Evolutionary conservation across 2,329 filamentous ascomycete genomes (phyloP).

Genomic region (Trematosphaeria pertusa): DNA sequence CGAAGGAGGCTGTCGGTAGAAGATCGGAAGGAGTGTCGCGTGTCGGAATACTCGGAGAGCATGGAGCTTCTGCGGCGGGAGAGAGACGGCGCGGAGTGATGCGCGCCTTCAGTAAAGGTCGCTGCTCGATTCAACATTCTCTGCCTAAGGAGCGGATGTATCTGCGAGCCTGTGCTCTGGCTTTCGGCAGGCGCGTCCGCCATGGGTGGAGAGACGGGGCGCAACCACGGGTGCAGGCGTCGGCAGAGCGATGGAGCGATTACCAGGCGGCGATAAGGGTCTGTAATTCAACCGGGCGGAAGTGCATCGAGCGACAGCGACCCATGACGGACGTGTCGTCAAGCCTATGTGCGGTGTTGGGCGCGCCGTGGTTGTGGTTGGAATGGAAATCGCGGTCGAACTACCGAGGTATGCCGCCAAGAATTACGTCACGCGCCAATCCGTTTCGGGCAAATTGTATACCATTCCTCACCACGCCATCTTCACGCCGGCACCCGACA

Average conservation of each 20-base stretch:
- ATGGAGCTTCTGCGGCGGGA: constrained; percentile 74
- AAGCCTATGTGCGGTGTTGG: constrained; percentile 15
- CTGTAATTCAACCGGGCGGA: no score
- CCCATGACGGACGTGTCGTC: constrained; percentile 17
- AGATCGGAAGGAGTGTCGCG: constrained; percentile 66
- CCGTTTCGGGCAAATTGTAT: constrained; percentile 20
- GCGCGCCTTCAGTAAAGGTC: constrained; percentile 41
- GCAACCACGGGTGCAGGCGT: neutral
- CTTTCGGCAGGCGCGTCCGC: constrained; percentile 30
- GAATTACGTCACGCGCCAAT: constrained; percentile 23
- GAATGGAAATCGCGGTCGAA: no score
- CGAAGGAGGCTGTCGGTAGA: constrained; percentile 75
- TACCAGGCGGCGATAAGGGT: constrained; percentile 1
- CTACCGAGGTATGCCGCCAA: no score
- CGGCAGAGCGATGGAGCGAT: no score
- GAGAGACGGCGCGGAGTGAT: constrained; percentile 22
- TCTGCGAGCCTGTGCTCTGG: constrained; percentile 26
- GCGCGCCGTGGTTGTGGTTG: constrained; percentile 11
- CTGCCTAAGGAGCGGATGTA: constrained; percentile 41
- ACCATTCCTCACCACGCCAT: no score
- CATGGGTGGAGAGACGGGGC: constrained; percentile 21
- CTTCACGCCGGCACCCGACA: neutral
- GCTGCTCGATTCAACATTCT: constrained; percentile 46
- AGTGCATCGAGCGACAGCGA: no score
- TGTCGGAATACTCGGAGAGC: constrained; percentile 79